phyloP scores from a whole-genome alignment of 306 rosid species.

The Vigna nakashimae region DNA sequence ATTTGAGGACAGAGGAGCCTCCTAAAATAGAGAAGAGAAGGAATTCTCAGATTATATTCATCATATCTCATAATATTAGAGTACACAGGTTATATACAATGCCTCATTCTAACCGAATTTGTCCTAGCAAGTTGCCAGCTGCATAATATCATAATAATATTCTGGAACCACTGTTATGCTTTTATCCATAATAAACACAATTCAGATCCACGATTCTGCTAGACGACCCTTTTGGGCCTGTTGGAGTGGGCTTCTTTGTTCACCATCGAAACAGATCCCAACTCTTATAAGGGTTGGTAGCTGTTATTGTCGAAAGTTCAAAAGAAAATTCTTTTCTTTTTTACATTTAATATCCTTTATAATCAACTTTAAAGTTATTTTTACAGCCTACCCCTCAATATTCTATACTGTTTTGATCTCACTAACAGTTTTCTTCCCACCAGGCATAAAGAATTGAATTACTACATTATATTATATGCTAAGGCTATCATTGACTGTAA shows the following conservation, averaged over 20 bases:
- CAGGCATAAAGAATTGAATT: slow-evolving; percentile 22
- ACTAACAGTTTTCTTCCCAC: slow-evolving; percentile 22
- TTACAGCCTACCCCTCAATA: background rate
- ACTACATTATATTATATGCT: slow-evolving; percentile 12
- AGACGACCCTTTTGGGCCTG: too few relatives aligned
- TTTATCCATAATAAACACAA: too few relatives aligned
- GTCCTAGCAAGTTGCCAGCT: too few relatives aligned
- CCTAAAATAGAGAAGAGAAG: too few relatives aligned
- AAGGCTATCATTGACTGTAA: slow-evolving; percentile 14
- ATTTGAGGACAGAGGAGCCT: too few relatives aligned
- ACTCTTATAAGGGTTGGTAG: background rate
- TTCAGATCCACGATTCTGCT: too few relatives aligned
- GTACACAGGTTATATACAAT: too few relatives aligned
- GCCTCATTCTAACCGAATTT: too few relatives aligned
- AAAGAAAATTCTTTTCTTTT: background rate
- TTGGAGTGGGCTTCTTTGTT: too few relatives aligned
- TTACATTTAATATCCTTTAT: background rate
- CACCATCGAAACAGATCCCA: background rate
- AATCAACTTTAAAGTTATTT: background rate
- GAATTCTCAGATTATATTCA: background rate
- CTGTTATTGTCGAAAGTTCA: background rate
- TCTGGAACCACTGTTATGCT: too few relatives aligned
- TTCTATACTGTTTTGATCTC: background rate
- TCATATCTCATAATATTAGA: too few relatives aligned
- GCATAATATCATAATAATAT: too few relatives aligned